Percentiles rank a stretch among this genome's conserved stretches.
These are phyloP conservation scores for Piper betle DNA, from an alignment of 164 flowering plant genomes.

Conservation along the genomic window DNA sequence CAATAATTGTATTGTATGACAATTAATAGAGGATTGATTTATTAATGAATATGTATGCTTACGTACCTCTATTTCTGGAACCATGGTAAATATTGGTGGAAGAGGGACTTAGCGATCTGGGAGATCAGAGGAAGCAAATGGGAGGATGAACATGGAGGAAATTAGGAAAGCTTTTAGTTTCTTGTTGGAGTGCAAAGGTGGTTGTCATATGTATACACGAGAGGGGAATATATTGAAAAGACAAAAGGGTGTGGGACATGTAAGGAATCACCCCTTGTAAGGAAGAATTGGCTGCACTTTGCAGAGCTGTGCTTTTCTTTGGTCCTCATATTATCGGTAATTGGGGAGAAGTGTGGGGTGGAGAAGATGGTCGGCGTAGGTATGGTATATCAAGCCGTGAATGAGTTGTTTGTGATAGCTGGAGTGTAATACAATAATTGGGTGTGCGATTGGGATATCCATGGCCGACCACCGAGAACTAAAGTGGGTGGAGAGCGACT, in stretches of 20 bases:
- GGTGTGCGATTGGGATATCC: slow-evolving; percentile 27
- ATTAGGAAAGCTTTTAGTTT: slow-evolving; percentile 11
- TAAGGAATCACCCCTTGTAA: slow-evolving; percentile 33
- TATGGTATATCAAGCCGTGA: slow-evolving; percentile 17
- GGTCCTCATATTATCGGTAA: slow-evolving; percentile 12
- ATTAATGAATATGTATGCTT: not conserved
- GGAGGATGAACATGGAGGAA: slow-evolving; percentile 6
- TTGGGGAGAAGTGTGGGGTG: slow-evolving; percentile 1
- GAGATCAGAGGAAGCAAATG: slow-evolving; percentile 7
- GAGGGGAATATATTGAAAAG: slow-evolving; percentile 37
- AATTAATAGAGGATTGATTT: not conserved
- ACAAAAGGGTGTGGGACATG: slow-evolving; percentile 51
- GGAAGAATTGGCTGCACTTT: slow-evolving; percentile 1
- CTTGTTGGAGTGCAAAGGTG: slow-evolving; percentile 24
- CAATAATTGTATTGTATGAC: not conserved
- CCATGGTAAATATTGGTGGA: slow-evolving; percentile 22
- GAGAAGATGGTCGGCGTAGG: slow-evolving; percentile 12
- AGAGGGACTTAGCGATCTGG: not conserved
- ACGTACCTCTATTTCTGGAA: slow-evolving; percentile 51
- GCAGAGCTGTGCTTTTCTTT: slow-evolving; percentile 1
- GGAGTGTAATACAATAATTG: slow-evolving; percentile 16
- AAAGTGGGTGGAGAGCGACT: slow-evolving; percentile 1
- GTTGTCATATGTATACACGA: slow-evolving; percentile 26
- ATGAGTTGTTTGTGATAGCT: slow-evolving; percentile 26
- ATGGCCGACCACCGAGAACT: slow-evolving; percentile 23